Percentiles rank a stretch among this genome's conserved stretches.
Evolutionary conservation across 345 rosid species (phyloP).

Genomic region (Adansonia digitata): DNA sequence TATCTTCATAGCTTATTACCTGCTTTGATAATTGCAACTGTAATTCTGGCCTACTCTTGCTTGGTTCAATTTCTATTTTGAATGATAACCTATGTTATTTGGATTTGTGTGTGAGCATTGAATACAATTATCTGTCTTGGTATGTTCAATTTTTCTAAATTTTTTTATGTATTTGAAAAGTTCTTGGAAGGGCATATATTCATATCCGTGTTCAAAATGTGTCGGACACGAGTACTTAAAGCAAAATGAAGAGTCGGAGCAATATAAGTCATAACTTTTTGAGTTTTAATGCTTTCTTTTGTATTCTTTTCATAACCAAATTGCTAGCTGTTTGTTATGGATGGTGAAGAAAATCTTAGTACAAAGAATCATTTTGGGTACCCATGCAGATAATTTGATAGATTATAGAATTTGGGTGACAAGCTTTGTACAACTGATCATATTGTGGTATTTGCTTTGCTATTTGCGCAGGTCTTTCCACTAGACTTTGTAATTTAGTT

Average conservation of each 20-base stretch:
- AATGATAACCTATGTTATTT: no score
- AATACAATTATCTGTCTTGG: no score
- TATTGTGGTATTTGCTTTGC: background rate
- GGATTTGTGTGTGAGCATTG: no score
- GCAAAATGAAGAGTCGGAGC: no score
- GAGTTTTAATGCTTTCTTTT: background rate
- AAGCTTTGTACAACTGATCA: background rate
- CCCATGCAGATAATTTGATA: background rate
- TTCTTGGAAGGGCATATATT: no score
- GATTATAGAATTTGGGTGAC: background rate
- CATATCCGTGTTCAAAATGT: no score
- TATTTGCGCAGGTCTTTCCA: background rate
- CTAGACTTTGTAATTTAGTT: background rate
- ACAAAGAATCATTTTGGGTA: background rate
- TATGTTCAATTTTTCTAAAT: no score
- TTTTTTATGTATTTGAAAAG: no score
- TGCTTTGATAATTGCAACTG: background rate
- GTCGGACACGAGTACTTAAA: no score
- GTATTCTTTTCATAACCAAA: background rate
- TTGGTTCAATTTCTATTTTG: constrained; percentile 1
- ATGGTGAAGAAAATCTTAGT: constrained; percentile 10
- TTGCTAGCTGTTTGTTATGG: background rate
- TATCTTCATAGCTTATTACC: background rate
- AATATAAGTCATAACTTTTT: no score
- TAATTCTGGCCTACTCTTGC: background rate